A percentile compares a stretch with the other conserved stretches of the same genome.
Evolutionary conservation across 225 moss, liverwort and hornwort species (phyloP).

Genomic region (Anthoceros angustus): DNA sequence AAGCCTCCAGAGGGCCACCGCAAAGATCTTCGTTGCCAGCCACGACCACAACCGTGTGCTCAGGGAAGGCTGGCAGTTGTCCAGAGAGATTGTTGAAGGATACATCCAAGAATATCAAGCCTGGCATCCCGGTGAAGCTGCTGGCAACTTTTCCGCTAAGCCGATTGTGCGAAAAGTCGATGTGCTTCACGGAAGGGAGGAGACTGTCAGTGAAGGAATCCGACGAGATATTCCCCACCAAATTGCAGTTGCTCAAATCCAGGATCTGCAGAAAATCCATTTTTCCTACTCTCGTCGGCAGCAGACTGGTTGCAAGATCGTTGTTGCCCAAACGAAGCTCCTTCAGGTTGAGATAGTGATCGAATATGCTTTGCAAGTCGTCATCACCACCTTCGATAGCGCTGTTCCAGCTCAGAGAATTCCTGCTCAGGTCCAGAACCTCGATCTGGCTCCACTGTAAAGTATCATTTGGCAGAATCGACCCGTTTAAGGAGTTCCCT

Average conservation of each 20-base stretch:
- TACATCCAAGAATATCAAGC: slow-evolving; percentile 2
- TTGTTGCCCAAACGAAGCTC: slow-evolving; percentile 11
- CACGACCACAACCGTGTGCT: neutral
- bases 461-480: neutral
- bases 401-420: neutral
- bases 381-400: too few species aligned
- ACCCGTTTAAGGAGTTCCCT: neutral
- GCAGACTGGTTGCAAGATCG: neutral
- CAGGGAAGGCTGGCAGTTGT: neutral
- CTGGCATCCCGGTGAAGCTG: neutral
- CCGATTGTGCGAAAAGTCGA: slow-evolving; percentile 9
- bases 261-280: slow-evolving; percentile 5
- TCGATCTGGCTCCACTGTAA: neutral
- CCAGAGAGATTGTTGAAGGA: slow-evolving; percentile 11
- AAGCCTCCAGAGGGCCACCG: neutral
- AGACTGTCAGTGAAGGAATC: slow-evolving; percentile 5
- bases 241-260: slow-evolving; percentile 7
- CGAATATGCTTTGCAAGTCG: neutral
- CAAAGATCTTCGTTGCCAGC: slow-evolving; percentile 5
- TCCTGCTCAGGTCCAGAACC: slow-evolving; percentile 10
- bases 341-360: neutral
- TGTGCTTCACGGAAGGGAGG: slow-evolving; percentile 2
- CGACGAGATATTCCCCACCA: slow-evolving; percentile 1
- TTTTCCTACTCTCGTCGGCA: neutral
- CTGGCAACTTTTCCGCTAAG: slow-evolving; percentile 5